These are phyloP conservation scores for Paraleonurus japonicus DNA, from an alignment of 257 asterid genomes.

Conservation along the genomic window DNA sequence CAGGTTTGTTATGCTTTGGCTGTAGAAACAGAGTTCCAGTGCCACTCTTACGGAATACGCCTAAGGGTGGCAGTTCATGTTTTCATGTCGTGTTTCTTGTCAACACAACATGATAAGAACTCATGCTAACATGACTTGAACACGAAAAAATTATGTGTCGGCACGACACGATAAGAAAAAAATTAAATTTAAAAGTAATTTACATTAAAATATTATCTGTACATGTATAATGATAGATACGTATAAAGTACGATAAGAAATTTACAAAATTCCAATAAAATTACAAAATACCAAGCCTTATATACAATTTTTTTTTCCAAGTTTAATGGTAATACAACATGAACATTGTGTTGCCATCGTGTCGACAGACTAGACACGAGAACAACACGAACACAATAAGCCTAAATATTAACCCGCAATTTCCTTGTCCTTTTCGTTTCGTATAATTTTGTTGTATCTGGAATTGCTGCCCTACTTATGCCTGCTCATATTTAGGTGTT, in stretches of 20 bases:
- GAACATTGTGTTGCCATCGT: background rate
- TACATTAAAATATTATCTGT: too few species aligned
- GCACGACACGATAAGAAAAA: background rate
- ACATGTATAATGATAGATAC: background rate
- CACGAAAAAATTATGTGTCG: background rate
- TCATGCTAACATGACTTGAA: background rate
- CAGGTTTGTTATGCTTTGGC: conserved; percentile 55
- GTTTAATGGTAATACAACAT: background rate
- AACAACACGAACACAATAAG: background rate
- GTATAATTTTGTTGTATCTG: background rate
- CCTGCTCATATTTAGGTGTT: background rate
- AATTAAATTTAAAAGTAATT: too few species aligned
- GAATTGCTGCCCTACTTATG: background rate
- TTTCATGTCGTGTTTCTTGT: background rate
- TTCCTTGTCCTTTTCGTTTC: too few species aligned
- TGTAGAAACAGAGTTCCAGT: background rate
- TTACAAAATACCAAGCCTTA: background rate
- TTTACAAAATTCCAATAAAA: background rate
- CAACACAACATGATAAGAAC: background rate
- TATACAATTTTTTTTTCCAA: background rate
- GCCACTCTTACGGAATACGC: background rate
- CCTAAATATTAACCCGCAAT: background rate
- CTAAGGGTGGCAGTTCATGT: background rate
- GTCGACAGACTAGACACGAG: background rate
- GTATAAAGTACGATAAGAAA: background rate